These are phyloP conservation scores for Beta vulgaris DNA, from an alignment of 148 eudicot genomes.

Conservation along the genomic window DNA sequence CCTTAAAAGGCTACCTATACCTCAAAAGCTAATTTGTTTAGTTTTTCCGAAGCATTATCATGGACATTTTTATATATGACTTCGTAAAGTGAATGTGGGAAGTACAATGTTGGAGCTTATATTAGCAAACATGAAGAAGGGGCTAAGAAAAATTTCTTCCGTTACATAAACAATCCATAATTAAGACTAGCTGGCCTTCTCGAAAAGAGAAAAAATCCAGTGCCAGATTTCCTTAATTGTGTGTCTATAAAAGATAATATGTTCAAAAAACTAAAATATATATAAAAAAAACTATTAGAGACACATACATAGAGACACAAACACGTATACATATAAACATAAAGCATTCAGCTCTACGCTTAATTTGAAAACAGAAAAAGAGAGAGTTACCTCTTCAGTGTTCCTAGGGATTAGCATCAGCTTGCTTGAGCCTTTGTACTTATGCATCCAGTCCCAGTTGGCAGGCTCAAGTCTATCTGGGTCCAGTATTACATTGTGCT, in stretches of 20 bases:
- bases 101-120: not conserved
- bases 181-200: not conserved
- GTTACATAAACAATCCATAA: not conserved
- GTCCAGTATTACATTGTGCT: conserved; percentile 77
- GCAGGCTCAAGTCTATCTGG: conserved; percentile 70
- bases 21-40: too few relatives aligned
- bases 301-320: not conserved
- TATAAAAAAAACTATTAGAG: not conserved
- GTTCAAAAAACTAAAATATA: too few relatives aligned
- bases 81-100: not conserved
- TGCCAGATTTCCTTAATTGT: not conserved
- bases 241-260: not conserved
- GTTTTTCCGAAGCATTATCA: too few relatives aligned
- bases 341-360: not conserved
- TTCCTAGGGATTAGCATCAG: conserved; percentile 75
- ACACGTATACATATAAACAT: not conserved
- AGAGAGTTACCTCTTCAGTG: conserved; percentile 66
- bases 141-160: not conserved
- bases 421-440: conserved; percentile 84
- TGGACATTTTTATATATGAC: too few relatives aligned
- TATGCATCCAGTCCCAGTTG: conserved; percentile 94
- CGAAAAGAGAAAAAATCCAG: not conserved
- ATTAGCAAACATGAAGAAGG: not conserved
- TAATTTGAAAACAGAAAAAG: not conserved
- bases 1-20: too few relatives aligned